These are phyloP conservation scores for Penicillium flavigenum DNA, from an alignment of 495 filamentous ascomycete species.

Conservation along the genomic window DNA sequence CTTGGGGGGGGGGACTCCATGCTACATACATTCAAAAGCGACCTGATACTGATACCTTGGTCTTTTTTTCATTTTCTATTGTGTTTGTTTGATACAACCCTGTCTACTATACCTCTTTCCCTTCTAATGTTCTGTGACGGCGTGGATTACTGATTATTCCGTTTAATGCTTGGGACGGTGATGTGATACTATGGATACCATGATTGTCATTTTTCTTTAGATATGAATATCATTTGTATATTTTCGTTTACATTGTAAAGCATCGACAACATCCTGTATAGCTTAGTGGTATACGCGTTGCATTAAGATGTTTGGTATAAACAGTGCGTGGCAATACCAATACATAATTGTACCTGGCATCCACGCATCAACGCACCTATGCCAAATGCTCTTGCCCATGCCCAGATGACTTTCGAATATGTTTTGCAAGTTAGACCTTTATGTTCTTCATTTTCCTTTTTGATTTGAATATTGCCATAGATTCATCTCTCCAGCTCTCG, in stretches of 20 bases:
- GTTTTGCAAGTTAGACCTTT: background rate
- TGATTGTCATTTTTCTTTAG: slow-evolving; percentile 19
- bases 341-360: background rate
- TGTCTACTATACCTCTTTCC: slow-evolving; percentile 3
- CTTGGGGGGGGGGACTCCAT: background rate
- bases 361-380: background rate
- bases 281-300: background rate
- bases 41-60: background rate
- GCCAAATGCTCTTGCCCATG: background rate
- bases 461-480: background rate
- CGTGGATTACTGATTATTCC: slow-evolving; percentile 16
- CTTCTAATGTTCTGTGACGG: slow-evolving; percentile 12
- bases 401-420: background rate
- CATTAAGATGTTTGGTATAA: background rate
- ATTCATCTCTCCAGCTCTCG: background rate
- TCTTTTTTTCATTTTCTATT: background rate
- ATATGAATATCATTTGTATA: background rate
- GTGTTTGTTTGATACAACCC: slow-evolving; percentile 1
- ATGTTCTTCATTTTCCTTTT: background rate
- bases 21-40: slow-evolving; percentile 3
- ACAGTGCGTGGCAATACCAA: background rate
- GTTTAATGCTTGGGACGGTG: slow-evolving; percentile 26
- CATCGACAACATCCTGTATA: background rate
- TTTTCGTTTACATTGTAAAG: no score
- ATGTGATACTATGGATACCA: slow-evolving; percentile 35